phyloP scores from a whole-genome alignment of 768 basidiomycete species.

The Tulasnella sp. region DNA sequence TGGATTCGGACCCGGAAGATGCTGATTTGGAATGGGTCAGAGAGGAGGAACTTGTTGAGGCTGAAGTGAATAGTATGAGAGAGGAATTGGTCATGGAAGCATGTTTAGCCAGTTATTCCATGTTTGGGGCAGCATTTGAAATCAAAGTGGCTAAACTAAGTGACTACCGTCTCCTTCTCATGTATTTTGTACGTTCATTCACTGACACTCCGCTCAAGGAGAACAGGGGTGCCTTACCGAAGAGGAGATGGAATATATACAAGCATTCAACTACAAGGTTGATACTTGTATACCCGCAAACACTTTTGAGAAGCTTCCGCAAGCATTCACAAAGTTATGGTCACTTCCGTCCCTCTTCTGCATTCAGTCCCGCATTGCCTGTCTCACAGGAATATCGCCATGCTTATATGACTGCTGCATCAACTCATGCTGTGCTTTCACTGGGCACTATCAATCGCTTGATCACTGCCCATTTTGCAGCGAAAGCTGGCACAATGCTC shows the following conservation, averaged over 20 bases:
- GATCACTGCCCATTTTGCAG: conserved; percentile 29
- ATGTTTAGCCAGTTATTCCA: too few species aligned
- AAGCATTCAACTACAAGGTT: conserved; percentile 10
- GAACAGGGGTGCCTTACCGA: too few species aligned
- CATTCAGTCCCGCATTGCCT: not conserved
- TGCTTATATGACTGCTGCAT: conserved; percentile 32
- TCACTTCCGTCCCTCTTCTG: not conserved
- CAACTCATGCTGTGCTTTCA: conserved; percentile 32
- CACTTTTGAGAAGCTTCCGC: not conserved
- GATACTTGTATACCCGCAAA: not conserved
- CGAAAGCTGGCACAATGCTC: conserved; percentile 20
- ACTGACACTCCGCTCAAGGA: too few species aligned
- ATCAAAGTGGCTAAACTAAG: too few species aligned
- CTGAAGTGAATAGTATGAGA: too few species aligned
- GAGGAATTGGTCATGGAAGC: too few species aligned
- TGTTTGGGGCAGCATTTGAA: too few species aligned
- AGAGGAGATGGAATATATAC: conserved; percentile 3
- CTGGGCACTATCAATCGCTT: conserved; percentile 24
- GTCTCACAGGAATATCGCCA: conserved; percentile 23
- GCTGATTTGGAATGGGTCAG: too few species aligned
- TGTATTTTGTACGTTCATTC: too few species aligned
- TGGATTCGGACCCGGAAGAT: too few species aligned
- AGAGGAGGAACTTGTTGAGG: too few species aligned
- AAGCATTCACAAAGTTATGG: not conserved
- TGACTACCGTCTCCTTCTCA: too few species aligned